Base-by-base conservation (phyloP, 805 yeast genomes). In the Zygosaccharomyces bailii region DNA sequence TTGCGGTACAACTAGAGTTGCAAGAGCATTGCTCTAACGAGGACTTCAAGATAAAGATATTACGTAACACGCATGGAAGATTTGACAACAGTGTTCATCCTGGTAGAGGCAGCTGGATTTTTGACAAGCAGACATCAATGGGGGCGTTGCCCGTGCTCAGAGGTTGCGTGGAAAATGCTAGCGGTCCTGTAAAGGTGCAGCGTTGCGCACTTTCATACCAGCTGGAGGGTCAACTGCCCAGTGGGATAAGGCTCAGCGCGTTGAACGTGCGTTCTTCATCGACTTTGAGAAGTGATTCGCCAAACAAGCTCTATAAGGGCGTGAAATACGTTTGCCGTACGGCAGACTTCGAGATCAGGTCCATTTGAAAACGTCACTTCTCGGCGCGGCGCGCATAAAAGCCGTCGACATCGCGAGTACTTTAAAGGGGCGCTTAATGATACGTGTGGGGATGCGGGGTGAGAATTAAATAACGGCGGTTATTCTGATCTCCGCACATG, bases 301-400 rank as follows among this genome's bases (percentile, higher is more conserved):
- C 78, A 2, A 69, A 70, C 4, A 82, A 79, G 56, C 96, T 96
- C 0, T 90, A 79, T 70, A 90, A 89, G 61, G 98, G 98, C 1
- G 96, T 90, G 16, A 85, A 89, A 59, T 90, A 90, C 59, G 68
- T 76, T 8, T 80, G 96, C 4, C 66, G 67, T 43, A 73, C 85
- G 0, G 85, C 83, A 1, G 81, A 48, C 30, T 48, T 34, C 39
- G 47, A 48, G 34, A 37, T 48, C 23, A 42, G 52, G 40, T 39
- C 46, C 20, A 17, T 13, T 9, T 34, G 23, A 27, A 16, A 24
- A 21, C 30, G 29, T 42, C 25, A 37, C 8, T 14, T 10, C 30
- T 19, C 42, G 43, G 40, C 39, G 20, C 13, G 21, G 20, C 32
- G 35, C 23, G 25, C 24, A 23, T 38, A 34, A 44, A 39, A 25